Evolutionary conservation across 108 stramenopile species (phyloP).

Genomic region (Cyclostephanos tholiformis): DNA sequence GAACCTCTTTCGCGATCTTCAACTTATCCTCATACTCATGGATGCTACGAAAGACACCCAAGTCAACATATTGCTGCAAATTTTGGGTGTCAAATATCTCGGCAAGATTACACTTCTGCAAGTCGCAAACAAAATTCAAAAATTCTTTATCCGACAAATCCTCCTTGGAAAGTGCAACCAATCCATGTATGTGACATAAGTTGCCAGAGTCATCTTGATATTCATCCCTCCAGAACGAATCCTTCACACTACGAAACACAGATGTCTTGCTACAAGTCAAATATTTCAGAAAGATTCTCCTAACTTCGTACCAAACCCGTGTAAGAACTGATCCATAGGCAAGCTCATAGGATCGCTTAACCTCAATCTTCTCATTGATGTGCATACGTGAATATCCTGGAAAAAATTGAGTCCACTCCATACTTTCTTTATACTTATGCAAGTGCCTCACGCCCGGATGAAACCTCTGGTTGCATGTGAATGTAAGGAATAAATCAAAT

Average conservation of each 20-base stretch:
- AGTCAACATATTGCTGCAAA: background rate
- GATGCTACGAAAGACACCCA: constrained; percentile 7
- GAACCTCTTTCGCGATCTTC: background rate
- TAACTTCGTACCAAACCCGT: constrained; percentile 17
- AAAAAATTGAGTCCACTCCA: constrained; percentile 7
- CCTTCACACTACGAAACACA: background rate
- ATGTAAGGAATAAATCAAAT: constrained; percentile 21
- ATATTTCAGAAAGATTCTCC: constrained; percentile 17
- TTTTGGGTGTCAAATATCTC: constrained; percentile 1
- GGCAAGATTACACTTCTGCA: background rate
- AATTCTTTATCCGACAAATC: constrained; percentile 6
- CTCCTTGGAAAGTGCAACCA: constrained; percentile 5
- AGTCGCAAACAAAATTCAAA: background rate
- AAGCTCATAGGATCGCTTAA: constrained; percentile 8
- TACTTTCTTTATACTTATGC: constrained; percentile 1
- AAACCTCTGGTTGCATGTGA: constrained; percentile 13
- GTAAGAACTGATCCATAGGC: constrained; percentile 14
- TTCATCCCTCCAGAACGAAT: constrained; percentile 27
- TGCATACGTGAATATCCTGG: constrained; percentile 8
- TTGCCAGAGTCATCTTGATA: constrained; percentile 27
- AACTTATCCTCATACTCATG: background rate
- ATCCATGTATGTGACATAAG: constrained; percentile 23
- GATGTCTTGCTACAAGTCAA: background rate
- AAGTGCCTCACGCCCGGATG: constrained; percentile 15
- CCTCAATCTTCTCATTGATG: background rate